These are phyloP conservation scores for Oenanthe sinensis DNA, from an alignment of 129 eudicot genomes.

Conservation along the genomic window DNA sequence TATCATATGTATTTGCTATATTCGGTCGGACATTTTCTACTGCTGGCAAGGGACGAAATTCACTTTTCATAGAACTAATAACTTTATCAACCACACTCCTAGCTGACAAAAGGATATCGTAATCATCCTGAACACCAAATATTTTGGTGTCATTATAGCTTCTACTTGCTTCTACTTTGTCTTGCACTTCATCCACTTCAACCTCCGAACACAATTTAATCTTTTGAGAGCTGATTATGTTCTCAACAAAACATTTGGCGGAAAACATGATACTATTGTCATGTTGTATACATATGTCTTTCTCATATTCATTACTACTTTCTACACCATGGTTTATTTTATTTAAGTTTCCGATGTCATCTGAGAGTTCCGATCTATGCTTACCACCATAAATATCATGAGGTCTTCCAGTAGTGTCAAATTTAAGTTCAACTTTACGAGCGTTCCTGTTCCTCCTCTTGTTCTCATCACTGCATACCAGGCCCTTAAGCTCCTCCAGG, in stretches of 20 bases:
- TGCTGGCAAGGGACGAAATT: not conserved
- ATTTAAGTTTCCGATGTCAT: no score
- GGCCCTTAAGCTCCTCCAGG: constrained; percentile 25
- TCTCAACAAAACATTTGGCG: constrained; percentile 14
- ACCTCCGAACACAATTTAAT: not conserved
- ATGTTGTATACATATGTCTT: not conserved
- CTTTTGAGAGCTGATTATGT: constrained; percentile 21
- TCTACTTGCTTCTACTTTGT: constrained; percentile 3
- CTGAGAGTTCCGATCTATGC: constrained; percentile 11
- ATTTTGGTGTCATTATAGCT: not conserved
- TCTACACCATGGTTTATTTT: no score
- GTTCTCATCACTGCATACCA: constrained; percentile 10
- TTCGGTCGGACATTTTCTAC: not conserved
- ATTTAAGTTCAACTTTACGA: constrained; percentile 10
- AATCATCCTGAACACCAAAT: not conserved
- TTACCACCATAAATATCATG: constrained; percentile 10
- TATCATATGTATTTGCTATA: not conserved
- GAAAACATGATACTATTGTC: not conserved
- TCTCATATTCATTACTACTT: not conserved
- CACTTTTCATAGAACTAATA: constrained; percentile 5
- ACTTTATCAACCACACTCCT: constrained; percentile 5
- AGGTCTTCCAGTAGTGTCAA: constrained; percentile 4
- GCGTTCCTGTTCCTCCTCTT: constrained; percentile 15
- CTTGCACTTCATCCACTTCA: not conserved
- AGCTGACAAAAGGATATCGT: constrained; percentile 2